A percentile compares a stretch with the other conserved stretches of the same genome.
Conservation (phyloP, 306 rosid species). For the Quercus rubra region DNA sequence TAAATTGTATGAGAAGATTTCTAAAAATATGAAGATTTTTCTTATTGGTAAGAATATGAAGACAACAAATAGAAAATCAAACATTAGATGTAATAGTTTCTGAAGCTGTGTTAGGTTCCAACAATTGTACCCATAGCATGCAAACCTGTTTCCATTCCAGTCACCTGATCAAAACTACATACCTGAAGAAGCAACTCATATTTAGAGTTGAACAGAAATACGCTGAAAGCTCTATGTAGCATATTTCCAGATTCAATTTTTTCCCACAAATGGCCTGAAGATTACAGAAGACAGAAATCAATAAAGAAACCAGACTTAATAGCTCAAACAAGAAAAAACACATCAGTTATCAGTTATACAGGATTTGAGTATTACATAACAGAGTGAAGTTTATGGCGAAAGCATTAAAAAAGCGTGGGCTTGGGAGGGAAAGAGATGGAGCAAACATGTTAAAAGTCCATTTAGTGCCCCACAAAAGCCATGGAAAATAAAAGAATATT, state of each 20-base stretch:
- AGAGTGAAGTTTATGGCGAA: background rate
- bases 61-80: background rate
- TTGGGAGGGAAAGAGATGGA: background rate
- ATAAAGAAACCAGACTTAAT: background rate
- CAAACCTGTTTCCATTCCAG: conserved; percentile 1
- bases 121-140: background rate
- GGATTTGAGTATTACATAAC: background rate
- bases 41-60: background rate
- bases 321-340: background rate
- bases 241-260: conserved; percentile 81
- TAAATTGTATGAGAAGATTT: background rate
- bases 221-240: conserved; percentile 97
- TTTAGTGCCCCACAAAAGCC: background rate
- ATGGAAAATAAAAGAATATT: too few species aligned
- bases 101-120: background rate
- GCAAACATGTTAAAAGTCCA: background rate
- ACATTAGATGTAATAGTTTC: background rate
- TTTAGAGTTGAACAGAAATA: conserved; percentile 90
- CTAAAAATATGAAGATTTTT: background rate
- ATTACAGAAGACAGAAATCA: conserved; percentile 16
- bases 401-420: background rate
- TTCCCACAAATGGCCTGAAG: conserved; percentile 92
- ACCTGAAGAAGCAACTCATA: conserved; percentile 97
- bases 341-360: background rate
- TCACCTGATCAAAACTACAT: conserved; percentile 12